Evolutionary conservation across 2,329 filamentous ascomycete species (phyloP).

Genomic region (Epichloe sibirici): DNA sequence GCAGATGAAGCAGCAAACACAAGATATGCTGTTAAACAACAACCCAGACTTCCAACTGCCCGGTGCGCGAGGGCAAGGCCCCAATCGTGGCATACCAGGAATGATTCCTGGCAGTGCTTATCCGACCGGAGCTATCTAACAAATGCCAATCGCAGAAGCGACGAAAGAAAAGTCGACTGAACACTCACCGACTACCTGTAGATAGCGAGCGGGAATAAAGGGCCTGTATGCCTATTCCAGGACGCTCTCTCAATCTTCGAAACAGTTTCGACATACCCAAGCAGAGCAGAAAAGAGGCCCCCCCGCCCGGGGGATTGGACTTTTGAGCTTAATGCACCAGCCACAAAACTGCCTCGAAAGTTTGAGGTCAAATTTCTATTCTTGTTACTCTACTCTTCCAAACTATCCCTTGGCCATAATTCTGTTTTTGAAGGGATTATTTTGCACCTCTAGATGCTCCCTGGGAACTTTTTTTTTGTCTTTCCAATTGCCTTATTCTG

Average conservation of each 20-base stretch:
- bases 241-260: background rate
- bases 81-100: constrained; percentile 21
- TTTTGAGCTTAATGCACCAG: constrained; percentile 1
- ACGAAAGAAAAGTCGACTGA: background rate
- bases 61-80: constrained; percentile 20
- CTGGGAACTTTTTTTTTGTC: background rate
- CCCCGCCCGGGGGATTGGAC: background rate
- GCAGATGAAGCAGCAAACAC: constrained; percentile 48
- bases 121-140: constrained; percentile 19
- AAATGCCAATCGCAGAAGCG: background rate
- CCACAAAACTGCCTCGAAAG: background rate
- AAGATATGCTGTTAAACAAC: constrained; percentile 69
- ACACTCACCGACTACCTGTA: background rate
- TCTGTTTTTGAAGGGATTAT: background rate
- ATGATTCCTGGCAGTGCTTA: constrained; percentile 44
- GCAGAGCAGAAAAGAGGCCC: background rate
- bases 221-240: background rate
- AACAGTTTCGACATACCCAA: background rate
- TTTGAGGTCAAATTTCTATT: background rate
- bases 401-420: background rate
- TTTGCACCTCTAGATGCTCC: background rate
- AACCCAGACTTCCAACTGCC: constrained; percentile 82
- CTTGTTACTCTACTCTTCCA: background rate
- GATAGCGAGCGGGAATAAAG: background rate
- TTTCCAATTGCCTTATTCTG: background rate